Percentiles rank a stretch among this genome's conserved stretches.
These are phyloP conservation scores for Saccharum spontaneum DNA, from an alignment of 176 grass and related monocot genomes.

Conservation along the genomic window DNA sequence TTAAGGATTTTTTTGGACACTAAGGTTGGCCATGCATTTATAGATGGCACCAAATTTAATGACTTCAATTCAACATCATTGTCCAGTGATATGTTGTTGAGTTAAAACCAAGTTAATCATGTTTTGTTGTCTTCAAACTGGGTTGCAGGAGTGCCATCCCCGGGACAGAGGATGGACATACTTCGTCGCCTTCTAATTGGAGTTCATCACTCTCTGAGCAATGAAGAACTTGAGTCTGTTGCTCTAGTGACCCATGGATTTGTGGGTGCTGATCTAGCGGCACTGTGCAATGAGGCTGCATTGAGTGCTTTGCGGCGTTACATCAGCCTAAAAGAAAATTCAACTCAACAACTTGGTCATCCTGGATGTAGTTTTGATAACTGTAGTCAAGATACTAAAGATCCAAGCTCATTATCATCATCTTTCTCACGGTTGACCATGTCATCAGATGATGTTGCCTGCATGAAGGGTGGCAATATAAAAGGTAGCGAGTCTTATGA, in stretches of 20 bases:
- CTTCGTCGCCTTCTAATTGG: slow-evolving; percentile 57
- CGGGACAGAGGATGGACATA: slow-evolving; percentile 79
- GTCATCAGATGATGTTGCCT: slow-evolving; percentile 31
- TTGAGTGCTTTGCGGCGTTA: slow-evolving; percentile 62
- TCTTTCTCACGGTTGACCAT: slow-evolving; percentile 52
- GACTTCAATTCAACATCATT: neutral
- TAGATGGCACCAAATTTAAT: slow-evolving; percentile 18
- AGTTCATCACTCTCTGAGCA: slow-evolving; percentile 61
- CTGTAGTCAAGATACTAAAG: slow-evolving; percentile 18
- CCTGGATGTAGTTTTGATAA: slow-evolving; percentile 6
- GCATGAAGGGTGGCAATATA: neutral
- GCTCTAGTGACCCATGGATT: slow-evolving; percentile 82
- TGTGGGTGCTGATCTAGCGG: slow-evolving; percentile 93
- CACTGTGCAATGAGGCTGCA: slow-evolving; percentile 84
- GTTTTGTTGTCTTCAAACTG: slow-evolving; percentile 16
- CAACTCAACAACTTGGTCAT: slow-evolving; percentile 17
- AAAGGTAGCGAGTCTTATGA: slow-evolving; percentile 22
- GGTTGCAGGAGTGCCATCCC: slow-evolving; percentile 82
- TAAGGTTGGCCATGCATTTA: slow-evolving; percentile 5
- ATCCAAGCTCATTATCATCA: slow-evolving; percentile 42
- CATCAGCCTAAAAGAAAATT: slow-evolving; percentile 52
- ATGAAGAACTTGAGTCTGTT: slow-evolving; percentile 50
- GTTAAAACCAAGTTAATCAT: neutral
- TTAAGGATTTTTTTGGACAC: neutral
- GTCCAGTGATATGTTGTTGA: slow-evolving; percentile 14